These are phyloP conservation scores for Cyathus striatus DNA, from an alignment of 768 basidiomycete genomes.

Conservation along the genomic window DNA sequence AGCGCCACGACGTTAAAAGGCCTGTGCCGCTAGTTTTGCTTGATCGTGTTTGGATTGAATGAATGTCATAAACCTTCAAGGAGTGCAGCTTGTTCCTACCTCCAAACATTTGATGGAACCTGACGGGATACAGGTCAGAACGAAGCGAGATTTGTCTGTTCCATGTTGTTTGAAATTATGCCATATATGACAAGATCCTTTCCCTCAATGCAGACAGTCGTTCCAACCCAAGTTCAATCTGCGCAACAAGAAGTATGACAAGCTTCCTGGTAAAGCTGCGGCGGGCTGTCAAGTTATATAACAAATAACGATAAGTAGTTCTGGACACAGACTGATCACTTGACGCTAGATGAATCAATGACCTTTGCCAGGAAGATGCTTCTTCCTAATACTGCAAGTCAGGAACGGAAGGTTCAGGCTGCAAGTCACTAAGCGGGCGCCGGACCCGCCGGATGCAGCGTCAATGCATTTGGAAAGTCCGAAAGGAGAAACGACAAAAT, in stretches of 20 bases:
- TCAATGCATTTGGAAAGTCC: constrained; percentile 6
- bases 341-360: constrained; percentile 1
- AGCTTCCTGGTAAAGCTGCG: no score
- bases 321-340: background rate
- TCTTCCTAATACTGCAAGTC: constrained; percentile 2
- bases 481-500: constrained; percentile 3
- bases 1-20: constrained; percentile 6
- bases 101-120: no score
- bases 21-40: constrained; percentile 4
- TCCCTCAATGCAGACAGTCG: no score
- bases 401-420: constrained; percentile 1
- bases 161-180: no score
- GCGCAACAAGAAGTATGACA: no score
- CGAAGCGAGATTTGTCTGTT: no score
- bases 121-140: no score
- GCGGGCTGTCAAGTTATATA: no score
- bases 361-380: background rate
- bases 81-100: no score
- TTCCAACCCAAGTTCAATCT: no score
- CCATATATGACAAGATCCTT: no score
- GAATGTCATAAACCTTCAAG: background rate
- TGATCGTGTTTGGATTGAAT: background rate
- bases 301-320: no score
- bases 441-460: background rate
- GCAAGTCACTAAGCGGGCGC: background rate